phyloP scores from a whole-genome alignment of 2,329 filamentous ascomycete genomes.

The Onygenales sp. region DNA sequence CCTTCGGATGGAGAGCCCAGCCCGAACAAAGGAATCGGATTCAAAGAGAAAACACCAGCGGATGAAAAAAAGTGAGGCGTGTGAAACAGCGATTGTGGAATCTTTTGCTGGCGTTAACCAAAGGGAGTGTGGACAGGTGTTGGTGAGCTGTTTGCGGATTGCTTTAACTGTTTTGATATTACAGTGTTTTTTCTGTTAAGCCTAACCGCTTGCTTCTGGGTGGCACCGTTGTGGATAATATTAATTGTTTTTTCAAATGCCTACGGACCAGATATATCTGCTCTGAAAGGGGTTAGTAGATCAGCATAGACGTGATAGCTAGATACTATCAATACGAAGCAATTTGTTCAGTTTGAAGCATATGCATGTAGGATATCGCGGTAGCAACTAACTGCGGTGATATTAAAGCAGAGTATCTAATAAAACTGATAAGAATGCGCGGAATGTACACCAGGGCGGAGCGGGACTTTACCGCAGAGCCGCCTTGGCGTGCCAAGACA shows the following conservation, averaged over 20 bases:
- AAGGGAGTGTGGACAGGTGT: conserved; percentile 3
- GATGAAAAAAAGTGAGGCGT: neutral
- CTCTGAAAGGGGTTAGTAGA: neutral
- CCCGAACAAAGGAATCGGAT: neutral
- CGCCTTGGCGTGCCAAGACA: too few species aligned
- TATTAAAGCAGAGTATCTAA: too few species aligned
- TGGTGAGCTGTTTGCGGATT: neutral
- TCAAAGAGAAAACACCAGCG: conserved; percentile 8
- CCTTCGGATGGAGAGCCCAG: neutral
- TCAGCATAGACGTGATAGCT: conserved; percentile 1
- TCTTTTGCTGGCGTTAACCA: conserved; percentile 8
- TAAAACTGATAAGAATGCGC: too few species aligned
- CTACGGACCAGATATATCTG: neutral
- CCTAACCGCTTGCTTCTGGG: conserved; percentile 2
- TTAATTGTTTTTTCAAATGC: conserved; percentile 4
- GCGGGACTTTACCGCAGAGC: too few species aligned
- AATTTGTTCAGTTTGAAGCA: neutral
- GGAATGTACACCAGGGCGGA: too few species aligned
- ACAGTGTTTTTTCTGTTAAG: too few species aligned
- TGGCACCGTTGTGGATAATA: conserved; percentile 4
- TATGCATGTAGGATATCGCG: too few species aligned
- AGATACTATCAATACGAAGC: conserved; percentile 1
- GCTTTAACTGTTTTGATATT: conserved; percentile 6
- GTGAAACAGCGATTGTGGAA: conserved; percentile 1
- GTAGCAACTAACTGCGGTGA: too few species aligned